These are phyloP conservation scores for Macadamia integrifolia DNA, from an alignment of 164 flowering plant genomes.

Conservation along the genomic window DNA sequence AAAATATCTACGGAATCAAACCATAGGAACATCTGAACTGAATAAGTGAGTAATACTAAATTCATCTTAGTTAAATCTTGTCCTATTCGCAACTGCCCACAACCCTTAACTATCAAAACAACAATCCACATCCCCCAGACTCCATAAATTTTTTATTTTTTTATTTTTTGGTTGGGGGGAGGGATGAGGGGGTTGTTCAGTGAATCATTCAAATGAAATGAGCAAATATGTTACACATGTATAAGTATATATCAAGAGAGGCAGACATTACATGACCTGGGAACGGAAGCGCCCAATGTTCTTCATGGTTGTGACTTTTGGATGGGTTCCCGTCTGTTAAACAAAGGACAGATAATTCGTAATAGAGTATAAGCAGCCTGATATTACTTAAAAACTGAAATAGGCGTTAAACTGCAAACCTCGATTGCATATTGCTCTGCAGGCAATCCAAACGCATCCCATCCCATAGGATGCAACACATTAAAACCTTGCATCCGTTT, in stretches of 20 bases:
- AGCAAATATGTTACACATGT: neutral
- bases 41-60: neutral
- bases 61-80: neutral
- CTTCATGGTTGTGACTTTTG: slow-evolving; percentile 71
- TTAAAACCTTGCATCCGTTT: slow-evolving; percentile 94
- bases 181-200: neutral
- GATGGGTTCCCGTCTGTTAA: slow-evolving; percentile 92
- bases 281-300: slow-evolving; percentile 79
- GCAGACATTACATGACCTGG: slow-evolving; percentile 50
- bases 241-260: neutral
- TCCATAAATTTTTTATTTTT: no score
- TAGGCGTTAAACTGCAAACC: slow-evolving; percentile 32
- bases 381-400: neutral
- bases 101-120: neutral
- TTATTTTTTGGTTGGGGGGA: no score
- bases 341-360: slow-evolving; percentile 5
- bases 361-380: neutral
- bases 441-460: slow-evolving; percentile 99
- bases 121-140: no score
- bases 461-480: slow-evolving; percentile 99
- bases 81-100: neutral
- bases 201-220: neutral
- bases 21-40: neutral
- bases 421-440: slow-evolving; percentile 97
- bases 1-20: slow-evolving; percentile 3